Conservation (phyloP, 2,329 filamentous ascomycete species). For the Escovopsis sp. region DNA sequence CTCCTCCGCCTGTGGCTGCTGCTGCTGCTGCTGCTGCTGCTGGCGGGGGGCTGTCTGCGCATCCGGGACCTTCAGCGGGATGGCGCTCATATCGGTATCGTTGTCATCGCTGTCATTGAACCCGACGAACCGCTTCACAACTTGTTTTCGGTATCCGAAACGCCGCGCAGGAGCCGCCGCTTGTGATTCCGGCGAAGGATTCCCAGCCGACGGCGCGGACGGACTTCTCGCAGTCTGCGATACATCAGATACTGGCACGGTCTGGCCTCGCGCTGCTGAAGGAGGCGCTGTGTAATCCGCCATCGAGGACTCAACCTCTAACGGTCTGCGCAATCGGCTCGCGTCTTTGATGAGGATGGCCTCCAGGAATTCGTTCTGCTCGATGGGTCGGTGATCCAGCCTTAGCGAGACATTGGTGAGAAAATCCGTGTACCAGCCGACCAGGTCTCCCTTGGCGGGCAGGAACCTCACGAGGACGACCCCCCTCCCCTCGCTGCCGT, state of each 20-base stretch:
- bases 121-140: conserved; percentile 51
- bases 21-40: too few relatives aligned
- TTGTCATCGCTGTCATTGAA: conserved; percentile 37
- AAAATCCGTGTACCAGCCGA: conserved; percentile 55
- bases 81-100: conserved; percentile 21
- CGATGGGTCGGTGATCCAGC: conserved; percentile 67
- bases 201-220: conserved; percentile 4
- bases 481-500: conserved; percentile 49
- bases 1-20: conserved; percentile 17
- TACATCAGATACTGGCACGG: conserved; percentile 4
- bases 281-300: conserved; percentile 11
- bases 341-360: conserved; percentile 74
- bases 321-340: conserved; percentile 49
- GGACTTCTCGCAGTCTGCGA: conserved; percentile 1
- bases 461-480: conserved; percentile 66
- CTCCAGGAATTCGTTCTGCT: conserved; percentile 85
- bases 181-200: conserved; percentile 11
- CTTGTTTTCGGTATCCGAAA: conserved; percentile 19
- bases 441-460: conserved; percentile 36
- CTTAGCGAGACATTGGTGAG: conserved; percentile 52
- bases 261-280: background rate
- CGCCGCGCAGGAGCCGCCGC: conserved; percentile 8
- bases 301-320: conserved; percentile 32
- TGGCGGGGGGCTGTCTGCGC: conserved; percentile 2
- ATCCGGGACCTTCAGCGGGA: conserved; percentile 5